Base-by-base conservation (phyloP, 2,329 filamentous ascomycete species). In the Arthrocladium fulminans region DNA sequence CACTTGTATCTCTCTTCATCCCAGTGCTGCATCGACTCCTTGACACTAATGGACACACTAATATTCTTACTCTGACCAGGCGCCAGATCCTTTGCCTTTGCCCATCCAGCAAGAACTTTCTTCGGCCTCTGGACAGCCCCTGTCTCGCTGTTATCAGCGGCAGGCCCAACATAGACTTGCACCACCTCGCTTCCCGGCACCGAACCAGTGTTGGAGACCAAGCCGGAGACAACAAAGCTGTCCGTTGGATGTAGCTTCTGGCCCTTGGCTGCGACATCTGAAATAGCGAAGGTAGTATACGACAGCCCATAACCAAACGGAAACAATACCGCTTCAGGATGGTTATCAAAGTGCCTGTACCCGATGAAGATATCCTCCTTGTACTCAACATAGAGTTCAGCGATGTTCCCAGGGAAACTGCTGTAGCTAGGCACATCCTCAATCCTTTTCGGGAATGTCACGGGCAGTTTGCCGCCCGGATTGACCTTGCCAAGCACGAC, bases 271-370 rank as follows among this genome's bases (percentile, higher is more conserved):
- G 62, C 58, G 56, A 66, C n/a, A 15, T 37, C n/a, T 72, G 46
- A 82, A 69, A 2, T 72, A 40, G 74, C 71, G 61, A 88, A 88
- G 0, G 68, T 75, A 0, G 83, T 86, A 63, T 88, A 88, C 0
- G 81, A 84, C 6, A 88, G 72, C 1, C 84, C 84, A 61, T 86
- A 82, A 9, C 84, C 84, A 55, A 88, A 88, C 23, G 81, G 73
- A 65, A 86, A 88, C 0, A 84, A 70, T 0, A 81, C 80, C 3
- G 72, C 66, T 43, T 81, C 73, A 22, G 71, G 70, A 10, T 72
- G 67, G 17, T 76, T 76, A 58, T 88, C 83, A 63, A 85, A 87
- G 65, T 85, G 81, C 15, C 79, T 69, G 65, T 88, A 88, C 2
- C 84, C 84, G 47, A 88, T 76, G 65, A 80, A 85, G 10, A 88